These are phyloP conservation scores for Pelargonium citronellum DNA, from an alignment of 441 rosid species.

Conservation along the genomic window DNA sequence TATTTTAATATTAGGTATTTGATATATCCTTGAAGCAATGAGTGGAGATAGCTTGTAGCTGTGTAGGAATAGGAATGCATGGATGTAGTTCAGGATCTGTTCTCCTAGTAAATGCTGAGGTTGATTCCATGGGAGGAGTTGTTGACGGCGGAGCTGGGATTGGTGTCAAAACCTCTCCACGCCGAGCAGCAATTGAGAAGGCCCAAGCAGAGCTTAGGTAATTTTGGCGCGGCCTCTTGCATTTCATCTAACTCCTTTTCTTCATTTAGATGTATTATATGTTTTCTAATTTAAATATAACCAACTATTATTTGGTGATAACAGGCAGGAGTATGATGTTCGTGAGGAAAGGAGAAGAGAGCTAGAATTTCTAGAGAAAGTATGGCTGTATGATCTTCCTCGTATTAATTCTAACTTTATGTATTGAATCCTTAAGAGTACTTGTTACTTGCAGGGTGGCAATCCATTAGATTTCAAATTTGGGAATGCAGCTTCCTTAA, in stretches of 20 bases:
- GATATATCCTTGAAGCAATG: slow-evolving; percentile 35
- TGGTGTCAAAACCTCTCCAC: slow-evolving; percentile 88
- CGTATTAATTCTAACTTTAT: slow-evolving; percentile 20
- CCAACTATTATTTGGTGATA: slow-evolving; percentile 18
- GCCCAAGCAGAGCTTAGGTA: slow-evolving; percentile 97
- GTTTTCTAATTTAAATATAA: slow-evolving; percentile 11
- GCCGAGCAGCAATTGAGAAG: slow-evolving; percentile 82
- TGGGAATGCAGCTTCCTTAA: slow-evolving; percentile 63
- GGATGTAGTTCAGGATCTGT: slow-evolving; percentile 59
- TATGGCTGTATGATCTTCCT: slow-evolving; percentile 36
- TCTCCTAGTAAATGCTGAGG: slow-evolving; percentile 89
- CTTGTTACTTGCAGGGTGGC: slow-evolving; percentile 68
- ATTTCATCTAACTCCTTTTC: slow-evolving; percentile 9
- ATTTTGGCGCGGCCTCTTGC: slow-evolving; percentile 22
- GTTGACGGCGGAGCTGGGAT: slow-evolving; percentile 85
- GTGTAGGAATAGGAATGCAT: slow-evolving; percentile 55
- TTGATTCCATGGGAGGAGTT: slow-evolving; percentile 99
- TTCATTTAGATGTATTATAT: slow-evolving; percentile 9
- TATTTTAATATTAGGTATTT: slow-evolving; percentile 17
- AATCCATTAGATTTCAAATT: slow-evolving; percentile 96
- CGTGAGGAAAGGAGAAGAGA: slow-evolving; percentile 95
- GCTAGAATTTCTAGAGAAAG: slow-evolving; percentile 95
- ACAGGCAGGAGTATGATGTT: slow-evolving; percentile 97
- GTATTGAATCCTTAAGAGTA: slow-evolving; percentile 10
- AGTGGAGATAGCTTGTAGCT: slow-evolving; percentile 32